Base-by-base conservation (phyloP, 2,329 filamentous ascomycete species). In the Rhynchosporium secalis region DNA sequence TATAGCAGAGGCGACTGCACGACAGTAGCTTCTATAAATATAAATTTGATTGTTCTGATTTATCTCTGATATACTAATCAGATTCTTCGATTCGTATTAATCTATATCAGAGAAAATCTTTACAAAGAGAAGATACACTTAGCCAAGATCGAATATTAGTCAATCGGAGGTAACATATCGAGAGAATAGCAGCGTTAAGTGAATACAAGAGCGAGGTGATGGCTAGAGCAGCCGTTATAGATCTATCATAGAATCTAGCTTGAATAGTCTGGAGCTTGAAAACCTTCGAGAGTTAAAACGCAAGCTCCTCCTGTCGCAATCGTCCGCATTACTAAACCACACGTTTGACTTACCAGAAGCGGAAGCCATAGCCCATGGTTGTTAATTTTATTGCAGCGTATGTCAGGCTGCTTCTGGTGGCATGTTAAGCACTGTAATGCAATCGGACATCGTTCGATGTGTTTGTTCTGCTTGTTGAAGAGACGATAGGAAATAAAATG, bases 151-250 rank as follows among this genome's bases (percentile, higher is more conserved):
- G 20, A 20, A 20, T 20, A 20, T 20, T 20, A 20, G 20, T 20
- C 20, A 20, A 20, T 20, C 20, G 20, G 20, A 20, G 20, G 20
- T 20, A 20, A 20, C 20, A 20, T 20, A 20, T 70, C 7, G 64
- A 63, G 8, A 64, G 13, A 28, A 68, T 47, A 4, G 66, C 65
- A n/a, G 31, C 48, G 26, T 69, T 66, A 13, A 68, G 58, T 15
- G 62, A 58, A 12, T 45, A 52, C 6, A 67, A 41, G 15, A 67
- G 41, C 3, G 38, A 28, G 3, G 58, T 55, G 31, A 64, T 28
- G 12, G n/a, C 41, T 6, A 63, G 52, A 31, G 51, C 57, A 56
- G 38, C n/a, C 26, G 43, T 41, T 7, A 40, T 40, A 3, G 40
- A n/a, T 38, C 54, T 45, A 20, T 45, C n/a, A 15, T 45, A 45